Evolutionary conservation across 257 asterid species (phyloP), one percentile per base, ranked within the genome.

Genomic region (Striga asiatica): DNA sequence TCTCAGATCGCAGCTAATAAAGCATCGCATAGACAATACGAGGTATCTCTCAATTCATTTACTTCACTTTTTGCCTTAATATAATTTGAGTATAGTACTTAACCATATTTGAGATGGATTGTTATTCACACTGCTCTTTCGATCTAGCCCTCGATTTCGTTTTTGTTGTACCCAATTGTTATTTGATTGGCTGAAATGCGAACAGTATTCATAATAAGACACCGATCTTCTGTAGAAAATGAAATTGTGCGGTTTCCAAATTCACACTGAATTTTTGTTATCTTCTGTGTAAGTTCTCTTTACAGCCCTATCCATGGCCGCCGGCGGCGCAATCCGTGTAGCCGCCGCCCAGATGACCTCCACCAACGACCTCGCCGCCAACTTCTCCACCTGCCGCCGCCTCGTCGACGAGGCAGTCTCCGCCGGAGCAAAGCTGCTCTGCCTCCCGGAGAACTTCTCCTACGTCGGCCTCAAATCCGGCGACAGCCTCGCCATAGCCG

Each of bases 311-410:
- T 43, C 68, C 62, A 84, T 84, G 96, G 82, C 85, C 46, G n/a
- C n/a, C n/a, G n/a, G n/a, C n/a, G 74, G 22, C 72, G 61, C 83
- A 17, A 62, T 80, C 41, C 78, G 92, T 55, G 69, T 91, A 57
- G 96, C 94, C 69, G 93, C 96, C 29, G 96, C 92, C 21, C 98
- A 91, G 76, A 86, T 91, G 96, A 91, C 96, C 56, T 86, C 96
- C 46, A 57, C 82, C 72, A 86, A 82, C 52, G 91, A 86, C 37
- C 61, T 91, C 59, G 72, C 88, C 54, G 54, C 76, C 60, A 91
- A 91, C 62, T 86, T 80, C 68, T 61, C 77, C 60, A 86, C 95
- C 56, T 89, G 98, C 71, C 71, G 95, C 49, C 95, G 85, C 64
- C 89, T 89, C 22, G 95, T 77, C 13, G 78, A 89, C 83, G 96